These are phyloP conservation scores for Pythium aphanidermatum DNA, from an alignment of 352 stramenopile genomes.

Conservation along the genomic window DNA sequence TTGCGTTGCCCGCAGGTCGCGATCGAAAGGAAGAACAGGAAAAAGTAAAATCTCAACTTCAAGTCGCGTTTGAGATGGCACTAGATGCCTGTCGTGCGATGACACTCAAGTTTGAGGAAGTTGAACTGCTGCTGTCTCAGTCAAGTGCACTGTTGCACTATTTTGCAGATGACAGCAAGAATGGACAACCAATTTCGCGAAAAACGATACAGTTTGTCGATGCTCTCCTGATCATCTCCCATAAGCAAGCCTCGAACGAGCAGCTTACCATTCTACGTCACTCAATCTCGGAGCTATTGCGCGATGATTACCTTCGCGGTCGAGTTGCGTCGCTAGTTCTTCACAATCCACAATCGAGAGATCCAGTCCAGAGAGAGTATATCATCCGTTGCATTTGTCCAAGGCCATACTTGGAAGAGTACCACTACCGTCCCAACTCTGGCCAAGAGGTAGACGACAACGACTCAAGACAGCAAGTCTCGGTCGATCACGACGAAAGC, in stretches of 20 bases:
- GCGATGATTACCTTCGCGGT: slow-evolving; percentile 24
- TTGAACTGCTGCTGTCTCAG: slow-evolving; percentile 51
- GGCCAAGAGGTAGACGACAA: slow-evolving; percentile 16
- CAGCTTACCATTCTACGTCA: slow-evolving; percentile 20
- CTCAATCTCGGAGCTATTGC: slow-evolving; percentile 35
- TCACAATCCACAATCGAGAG: slow-evolving; percentile 32
- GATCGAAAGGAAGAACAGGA: slow-evolving; percentile 39
- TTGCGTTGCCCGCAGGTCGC: slow-evolving; percentile 38
- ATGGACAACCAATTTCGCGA: neutral
- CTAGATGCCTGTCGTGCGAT: slow-evolving; percentile 69
- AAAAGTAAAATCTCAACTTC: slow-evolving; percentile 33
- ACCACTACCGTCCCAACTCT: slow-evolving; percentile 16
- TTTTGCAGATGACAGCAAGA: slow-evolving; percentile 17
- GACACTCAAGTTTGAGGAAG: slow-evolving; percentile 37
- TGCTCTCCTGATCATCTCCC: slow-evolving; percentile 1
- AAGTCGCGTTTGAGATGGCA: slow-evolving; percentile 78
- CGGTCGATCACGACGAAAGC: slow-evolving; percentile 13
- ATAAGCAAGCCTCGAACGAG: neutral
- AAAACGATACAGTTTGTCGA: slow-evolving; percentile 13
- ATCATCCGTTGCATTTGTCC: slow-evolving; percentile 69
- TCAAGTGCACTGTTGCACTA: slow-evolving; percentile 40
- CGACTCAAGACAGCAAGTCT: slow-evolving; percentile 4
- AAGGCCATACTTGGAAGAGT: slow-evolving; percentile 56
- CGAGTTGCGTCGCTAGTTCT: slow-evolving; percentile 37
- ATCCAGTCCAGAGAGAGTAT: slow-evolving; percentile 63